A percentile compares a stretch with the other conserved stretches of the same genome.
phyloP scores from a whole-genome alignment of 208 protist genomes.

The Vickermania ingenoplastis region DNA sequence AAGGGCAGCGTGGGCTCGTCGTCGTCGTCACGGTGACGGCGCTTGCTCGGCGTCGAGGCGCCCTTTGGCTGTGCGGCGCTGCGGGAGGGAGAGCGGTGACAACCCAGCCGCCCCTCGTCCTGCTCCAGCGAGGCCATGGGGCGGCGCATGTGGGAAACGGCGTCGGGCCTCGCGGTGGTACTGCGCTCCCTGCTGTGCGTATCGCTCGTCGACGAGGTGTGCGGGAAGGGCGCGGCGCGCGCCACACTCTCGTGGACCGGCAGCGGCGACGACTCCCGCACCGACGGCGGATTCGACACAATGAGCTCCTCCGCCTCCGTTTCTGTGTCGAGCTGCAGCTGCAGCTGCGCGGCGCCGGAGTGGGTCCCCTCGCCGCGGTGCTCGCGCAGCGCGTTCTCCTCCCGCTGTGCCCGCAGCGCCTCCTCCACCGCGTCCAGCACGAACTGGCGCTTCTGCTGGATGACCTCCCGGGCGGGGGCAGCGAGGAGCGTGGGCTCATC shows the following conservation, averaged over 20 bases:
- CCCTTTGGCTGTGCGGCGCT: slow-evolving; percentile 11
- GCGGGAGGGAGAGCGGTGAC: background rate
- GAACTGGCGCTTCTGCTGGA: slow-evolving; percentile 3
- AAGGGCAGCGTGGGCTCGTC: slow-evolving; percentile 31
- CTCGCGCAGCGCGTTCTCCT: too few species aligned
- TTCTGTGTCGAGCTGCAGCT: too few species aligned
- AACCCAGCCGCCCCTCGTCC: background rate
- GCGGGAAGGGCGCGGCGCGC: background rate
- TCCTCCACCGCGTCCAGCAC: slow-evolving; percentile 3
- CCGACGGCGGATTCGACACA: background rate
- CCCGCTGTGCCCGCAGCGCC: background rate
- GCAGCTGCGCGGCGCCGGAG: too few species aligned
- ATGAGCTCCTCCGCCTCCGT: background rate
- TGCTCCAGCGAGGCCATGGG: background rate
- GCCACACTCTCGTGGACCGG: background rate
- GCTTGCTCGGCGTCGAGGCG: background rate
- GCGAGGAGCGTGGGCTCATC: background rate
- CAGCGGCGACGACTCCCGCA: background rate
- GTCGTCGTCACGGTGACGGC: slow-evolving; percentile 24
- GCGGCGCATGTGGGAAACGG: background rate
- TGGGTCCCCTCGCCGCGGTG: too few species aligned
- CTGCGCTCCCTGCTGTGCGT: slow-evolving; percentile 23
- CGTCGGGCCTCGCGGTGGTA: slow-evolving; percentile 9
- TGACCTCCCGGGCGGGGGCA: background rate
- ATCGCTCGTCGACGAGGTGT: background rate